Evolutionary conservation across 495 filamentous ascomycete species (phyloP), one percentile per base, ranked within the genome.

Genomic region (Aspergillus affinis): DNA sequence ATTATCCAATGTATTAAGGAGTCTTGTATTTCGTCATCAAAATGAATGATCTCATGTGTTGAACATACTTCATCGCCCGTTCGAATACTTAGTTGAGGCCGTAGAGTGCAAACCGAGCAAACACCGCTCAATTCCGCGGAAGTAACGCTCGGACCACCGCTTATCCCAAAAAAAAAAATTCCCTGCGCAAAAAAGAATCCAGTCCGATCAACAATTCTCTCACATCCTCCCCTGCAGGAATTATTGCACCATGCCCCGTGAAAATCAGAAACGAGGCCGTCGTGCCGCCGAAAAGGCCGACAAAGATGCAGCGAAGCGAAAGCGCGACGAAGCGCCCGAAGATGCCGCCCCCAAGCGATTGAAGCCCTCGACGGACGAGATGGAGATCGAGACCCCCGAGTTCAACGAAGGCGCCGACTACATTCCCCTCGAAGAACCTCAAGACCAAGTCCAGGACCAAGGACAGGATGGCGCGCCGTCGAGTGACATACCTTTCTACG

Each of bases 401-500:
- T 67, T 68, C 52, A 66, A 62, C 57, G 26, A 71, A 54, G 61
- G 68, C 29, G 70, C 66, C 29, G 75, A 79, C 52, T 76, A 74
- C 45, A 75, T 81, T 58, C 66, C 75, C 9, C 54, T 79, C 13
- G 71, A 76, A 0, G 67, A 67, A 9, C 65, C 71, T 49, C 57
- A 65, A 18, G 18, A 61, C 5, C 52, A 65, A 17, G n/a, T n/a
- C n/a, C n/a, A n/a, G n/a, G 23, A 26, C 2, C 23, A 26, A 26
- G 23, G 23, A 26, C 23, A 26, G 23, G 63, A 58, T 26, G 54
- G 61, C 20, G 65, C 21, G 0, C 49, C 48, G 0, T 50, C 54
- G 30, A 68, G 66, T 20, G 85, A 83, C 27, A 80, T 75, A 60
- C 81, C 83, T 3, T 98, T 96, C 78, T 97, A 91, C 68, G 94